Evolutionary conservation across 805 yeast genomes (phyloP).

Genomic region (Saccharomycopsis selenospora): DNA sequence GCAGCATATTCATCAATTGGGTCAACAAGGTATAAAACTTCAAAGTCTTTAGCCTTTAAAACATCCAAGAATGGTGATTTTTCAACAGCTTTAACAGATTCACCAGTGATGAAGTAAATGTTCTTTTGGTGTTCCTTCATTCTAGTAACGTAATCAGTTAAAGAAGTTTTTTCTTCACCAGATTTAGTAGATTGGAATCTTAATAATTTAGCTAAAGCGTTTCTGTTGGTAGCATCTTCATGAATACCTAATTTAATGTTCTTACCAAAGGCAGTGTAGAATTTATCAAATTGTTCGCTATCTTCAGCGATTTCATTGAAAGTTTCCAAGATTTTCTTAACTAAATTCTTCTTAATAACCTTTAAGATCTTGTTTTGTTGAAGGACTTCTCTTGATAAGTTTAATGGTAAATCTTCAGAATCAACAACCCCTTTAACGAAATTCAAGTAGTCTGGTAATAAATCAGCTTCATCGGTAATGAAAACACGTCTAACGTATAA

Average conservation of each 20-base stretch:
- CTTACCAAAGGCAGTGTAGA: constrained; percentile 96
- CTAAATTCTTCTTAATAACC: constrained; percentile 98
- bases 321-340: constrained; percentile 96
- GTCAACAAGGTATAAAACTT: constrained; percentile 95
- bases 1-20: constrained; percentile 99
- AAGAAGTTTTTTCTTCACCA: constrained; percentile 86
- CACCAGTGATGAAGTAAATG: constrained; percentile 99
- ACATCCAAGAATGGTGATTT: constrained; percentile 99
- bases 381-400: constrained; percentile 99
- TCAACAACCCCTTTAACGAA: constrained; percentile 99
- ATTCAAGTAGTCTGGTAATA: constrained; percentile 97
- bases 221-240: constrained; percentile 98
- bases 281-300: constrained; percentile 95
- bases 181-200: constrained; percentile 97
- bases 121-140: constrained; percentile 99
- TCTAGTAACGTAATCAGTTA: constrained; percentile 95
- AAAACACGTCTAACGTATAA: constrained; percentile 98
- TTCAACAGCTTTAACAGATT: constrained; percentile 93
- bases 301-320: constrained; percentile 99
- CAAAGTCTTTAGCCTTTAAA: constrained; percentile 96
- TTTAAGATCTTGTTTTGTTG: constrained; percentile 99
- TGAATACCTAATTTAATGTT: constrained; percentile 98
- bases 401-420: constrained; percentile 98
- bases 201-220: constrained; percentile 88
- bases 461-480: constrained; percentile 99